Evolutionary conservation across 2,329 filamentous ascomycete species (phyloP).

Genomic region (Fusarium vanettenii): DNA sequence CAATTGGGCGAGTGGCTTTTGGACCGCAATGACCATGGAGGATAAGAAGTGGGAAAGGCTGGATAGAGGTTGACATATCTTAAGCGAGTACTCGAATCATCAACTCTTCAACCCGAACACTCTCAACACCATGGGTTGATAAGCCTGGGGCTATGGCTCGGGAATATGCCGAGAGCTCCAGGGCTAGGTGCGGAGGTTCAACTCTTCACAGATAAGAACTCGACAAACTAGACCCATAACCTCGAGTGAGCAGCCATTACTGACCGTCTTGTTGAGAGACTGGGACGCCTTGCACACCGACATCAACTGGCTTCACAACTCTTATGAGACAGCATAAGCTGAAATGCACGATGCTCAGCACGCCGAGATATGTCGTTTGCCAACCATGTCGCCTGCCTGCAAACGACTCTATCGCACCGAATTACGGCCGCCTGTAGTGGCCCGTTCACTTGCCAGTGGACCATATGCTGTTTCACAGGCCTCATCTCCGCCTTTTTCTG

Average conservation of each 20-base stretch:
- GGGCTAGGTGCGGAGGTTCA: background rate
- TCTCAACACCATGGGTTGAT: background rate
- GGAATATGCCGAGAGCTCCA: background rate
- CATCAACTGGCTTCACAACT: slow-evolving; percentile 10
- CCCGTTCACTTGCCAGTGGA: slow-evolving; percentile 16
- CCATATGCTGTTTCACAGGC: slow-evolving; percentile 31
- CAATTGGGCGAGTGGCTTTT: background rate
- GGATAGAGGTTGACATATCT: background rate
- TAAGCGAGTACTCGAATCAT: background rate
- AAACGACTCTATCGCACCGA: slow-evolving; percentile 22
- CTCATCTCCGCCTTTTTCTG: slow-evolving; percentile 24
- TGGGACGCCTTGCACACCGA: background rate
- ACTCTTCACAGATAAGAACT: background rate
- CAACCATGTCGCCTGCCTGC: background rate
- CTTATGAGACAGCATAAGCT: slow-evolving; percentile 22
- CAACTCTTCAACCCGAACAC: background rate
- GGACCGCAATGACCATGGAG: background rate
- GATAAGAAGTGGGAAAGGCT: background rate
- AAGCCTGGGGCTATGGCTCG: background rate
- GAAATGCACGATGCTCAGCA: slow-evolving; percentile 18
- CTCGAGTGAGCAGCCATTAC: background rate
- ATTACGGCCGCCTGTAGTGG: slow-evolving; percentile 26
- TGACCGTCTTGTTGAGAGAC: background rate
- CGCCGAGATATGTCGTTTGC: slow-evolving; percentile 8
- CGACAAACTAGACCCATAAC: background rate